Base-by-base conservation (phyloP, 768 basidiomycete species). In the Crepidotus variabilis region DNA sequence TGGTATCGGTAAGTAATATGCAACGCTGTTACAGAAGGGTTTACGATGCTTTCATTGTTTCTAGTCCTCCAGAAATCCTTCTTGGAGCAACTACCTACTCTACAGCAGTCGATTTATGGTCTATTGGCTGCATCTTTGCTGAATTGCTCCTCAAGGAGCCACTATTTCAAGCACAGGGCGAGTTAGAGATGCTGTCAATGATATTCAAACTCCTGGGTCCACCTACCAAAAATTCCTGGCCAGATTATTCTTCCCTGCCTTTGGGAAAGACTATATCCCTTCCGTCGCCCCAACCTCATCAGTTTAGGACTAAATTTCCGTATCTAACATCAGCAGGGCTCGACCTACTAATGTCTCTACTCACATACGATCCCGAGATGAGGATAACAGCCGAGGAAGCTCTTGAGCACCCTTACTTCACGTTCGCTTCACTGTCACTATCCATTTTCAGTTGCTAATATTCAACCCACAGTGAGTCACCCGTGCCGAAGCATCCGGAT, bases 81-180 rank as follows among this genome's bases (percentile, higher is more conserved):
- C 78, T 99, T 23, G 97, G 96, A 11, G 92, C 92, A 11, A 90
- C 85, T 56, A 91, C 88, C 34, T 99, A 99, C 71, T 90, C 93
- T 13, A 99, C 96, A 18, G 88, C 95, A 0, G 84, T 99, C 55
- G 97, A 99, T 69, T 85, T 98, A 83, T 99, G 97, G 97, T 96
- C 93, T 50, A 93, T 97, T 9, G 97, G 97, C 7, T 99, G 97
- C 76, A 98, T 99, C 62, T 98, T 98, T 65, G 95, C 92, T 13
- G 97, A 99, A 70, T 78, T 99, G 49, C 84, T 99, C 64, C 78
- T 96, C 62, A 94, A 94, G 61, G 94, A 97, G 70, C 94, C 97
- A 2, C 77, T 98, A n/a, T 94, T 98, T 69, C 96, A 95, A 72
- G 94, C 95, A n/a, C 89, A 95, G 66, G 87, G 87, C 36, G 97